Evolutionary conservation across 177 flowering plant species (phyloP).

Genomic region (Vitis hybrid): DNA sequence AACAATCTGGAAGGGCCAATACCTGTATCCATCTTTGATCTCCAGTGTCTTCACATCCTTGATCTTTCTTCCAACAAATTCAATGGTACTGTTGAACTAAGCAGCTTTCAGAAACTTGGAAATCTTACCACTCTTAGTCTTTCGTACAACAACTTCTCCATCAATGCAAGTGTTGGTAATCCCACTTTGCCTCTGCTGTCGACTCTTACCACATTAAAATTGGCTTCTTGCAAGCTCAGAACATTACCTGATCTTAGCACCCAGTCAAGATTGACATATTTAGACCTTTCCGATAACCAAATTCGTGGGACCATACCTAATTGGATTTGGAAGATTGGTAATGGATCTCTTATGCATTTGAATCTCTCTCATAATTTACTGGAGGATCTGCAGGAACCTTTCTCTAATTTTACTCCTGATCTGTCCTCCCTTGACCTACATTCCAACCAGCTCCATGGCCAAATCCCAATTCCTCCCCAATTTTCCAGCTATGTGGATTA

Average conservation of each 20-base stretch:
- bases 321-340: slow-evolving; percentile 40
- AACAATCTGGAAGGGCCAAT: not conserved
- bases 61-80: not conserved
- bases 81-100: not conserved
- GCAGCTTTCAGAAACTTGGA: not conserved
- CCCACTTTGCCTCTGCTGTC: not conserved
- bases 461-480: slow-evolving; percentile 25
- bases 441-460: slow-evolving; percentile 41
- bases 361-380: slow-evolving; percentile 42
- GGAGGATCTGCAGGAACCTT: slow-evolving; percentile 18
- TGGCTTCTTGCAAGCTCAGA: no score
- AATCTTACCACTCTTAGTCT: slow-evolving; percentile 9
- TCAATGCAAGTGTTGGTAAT: not conserved
- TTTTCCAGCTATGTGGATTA: slow-evolving; percentile 31
- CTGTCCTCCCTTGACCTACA: slow-evolving; percentile 34
- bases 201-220: no score
- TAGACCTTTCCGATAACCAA: slow-evolving; percentile 46
- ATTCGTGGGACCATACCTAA: slow-evolving; percentile 38
- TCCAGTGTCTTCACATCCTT: not conserved
- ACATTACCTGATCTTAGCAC: no score
- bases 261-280: not conserved
- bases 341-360: slow-evolving; percentile 15
- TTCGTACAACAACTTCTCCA: slow-evolving; percentile 11
- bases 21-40: slow-evolving; percentile 5
- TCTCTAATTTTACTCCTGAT: slow-evolving; percentile 2